Evolutionary conservation across 257 asterid species (phyloP).

Genomic region (Solanum paucissectum): DNA sequence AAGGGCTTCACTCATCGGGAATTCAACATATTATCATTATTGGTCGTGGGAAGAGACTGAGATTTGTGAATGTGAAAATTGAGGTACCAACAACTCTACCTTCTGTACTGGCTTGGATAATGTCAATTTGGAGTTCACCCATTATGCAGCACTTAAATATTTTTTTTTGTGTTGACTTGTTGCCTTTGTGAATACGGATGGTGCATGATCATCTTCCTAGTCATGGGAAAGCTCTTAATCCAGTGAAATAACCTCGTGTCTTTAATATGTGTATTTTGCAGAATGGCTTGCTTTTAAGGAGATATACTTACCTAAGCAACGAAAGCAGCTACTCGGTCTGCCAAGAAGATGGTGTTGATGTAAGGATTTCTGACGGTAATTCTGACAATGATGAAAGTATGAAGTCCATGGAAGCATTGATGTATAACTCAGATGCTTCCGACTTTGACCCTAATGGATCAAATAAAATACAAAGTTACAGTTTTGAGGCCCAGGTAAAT

Average conservation of each 20-base stretch:
- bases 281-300: constrained; percentile 84
- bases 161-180: neutral
- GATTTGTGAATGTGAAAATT: constrained; percentile 78
- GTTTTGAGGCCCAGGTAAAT: constrained; percentile 91
- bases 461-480: constrained; percentile 54
- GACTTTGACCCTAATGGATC: constrained; percentile 40
- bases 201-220: neutral
- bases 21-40: constrained; percentile 64
- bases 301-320: constrained; percentile 62
- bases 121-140: neutral
- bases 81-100: constrained; percentile 47
- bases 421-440: constrained; percentile 35
- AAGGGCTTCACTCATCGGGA: constrained; percentile 36
- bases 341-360: constrained; percentile 80
- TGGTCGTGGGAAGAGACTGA: constrained; percentile 86
- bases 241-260: constrained; percentile 8
- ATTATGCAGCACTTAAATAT: neutral
- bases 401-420: constrained; percentile 31
- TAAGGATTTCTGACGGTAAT: constrained; percentile 41
- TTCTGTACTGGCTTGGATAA: neutral
- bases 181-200: neutral
- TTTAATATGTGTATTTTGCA: constrained; percentile 23
- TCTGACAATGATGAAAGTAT: constrained; percentile 22
- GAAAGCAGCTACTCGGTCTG: constrained; percentile 76
- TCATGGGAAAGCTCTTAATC: neutral